These are phyloP conservation scores for Immersiella caudata DNA, from an alignment of 495 filamentous ascomycete species.

Conservation along the genomic window DNA sequence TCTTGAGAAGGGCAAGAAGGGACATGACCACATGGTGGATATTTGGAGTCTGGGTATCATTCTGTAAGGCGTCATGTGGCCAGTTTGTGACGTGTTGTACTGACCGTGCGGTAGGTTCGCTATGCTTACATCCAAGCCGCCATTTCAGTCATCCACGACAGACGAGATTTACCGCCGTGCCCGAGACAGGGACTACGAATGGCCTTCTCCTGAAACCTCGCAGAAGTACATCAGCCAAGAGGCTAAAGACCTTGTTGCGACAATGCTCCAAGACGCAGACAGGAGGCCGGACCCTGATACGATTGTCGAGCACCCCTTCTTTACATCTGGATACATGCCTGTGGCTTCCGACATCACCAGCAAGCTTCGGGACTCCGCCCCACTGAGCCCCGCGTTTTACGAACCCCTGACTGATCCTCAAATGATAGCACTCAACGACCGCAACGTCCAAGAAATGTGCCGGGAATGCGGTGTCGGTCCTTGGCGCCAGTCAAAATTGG, in stretches of 20 bases:
- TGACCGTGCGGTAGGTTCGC: conserved; percentile 62
- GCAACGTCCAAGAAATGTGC: conserved; percentile 48
- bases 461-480: conserved; percentile 53
- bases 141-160: conserved; percentile 83
- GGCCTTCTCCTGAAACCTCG: conserved; percentile 61
- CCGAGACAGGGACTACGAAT: conserved; percentile 70
- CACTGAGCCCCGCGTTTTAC: conserved; percentile 49
- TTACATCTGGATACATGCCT: conserved; percentile 66
- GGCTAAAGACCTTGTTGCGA: conserved; percentile 78
- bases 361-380: conserved; percentile 53
- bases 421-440: conserved; percentile 35
- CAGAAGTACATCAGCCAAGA: conserved; percentile 57
- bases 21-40: conserved; percentile 88
- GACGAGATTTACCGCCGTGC: conserved; percentile 85
- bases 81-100: neutral
- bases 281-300: conserved; percentile 75
- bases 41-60: conserved; percentile 98
- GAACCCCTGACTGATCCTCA: conserved; percentile 25
- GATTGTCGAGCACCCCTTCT: conserved; percentile 82
- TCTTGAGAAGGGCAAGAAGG: conserved; percentile 78
- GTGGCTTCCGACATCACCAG: conserved; percentile 51
- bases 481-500: conserved; percentile 43
- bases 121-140: conserved; percentile 86
- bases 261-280: conserved; percentile 73
- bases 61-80: conserved; percentile 59